Percentiles rank a stretch among this genome's conserved stretches.
Evolutionary conservation across 805 yeast species (phyloP).

Genomic region (Wickerhamiella qilinensis): DNA sequence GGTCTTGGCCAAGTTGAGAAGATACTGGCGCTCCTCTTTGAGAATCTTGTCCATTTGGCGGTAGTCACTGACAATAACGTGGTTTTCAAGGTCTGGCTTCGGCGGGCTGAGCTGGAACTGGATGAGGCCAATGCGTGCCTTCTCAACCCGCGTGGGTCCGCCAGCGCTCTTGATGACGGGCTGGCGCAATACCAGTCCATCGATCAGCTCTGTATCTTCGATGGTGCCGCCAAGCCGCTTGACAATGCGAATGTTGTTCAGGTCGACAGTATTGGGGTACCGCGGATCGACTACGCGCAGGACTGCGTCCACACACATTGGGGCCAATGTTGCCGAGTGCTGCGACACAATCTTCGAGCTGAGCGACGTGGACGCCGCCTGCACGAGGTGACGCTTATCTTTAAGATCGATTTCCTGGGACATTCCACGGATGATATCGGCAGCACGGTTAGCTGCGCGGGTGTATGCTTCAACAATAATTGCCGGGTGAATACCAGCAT

Average conservation of each 20-base stretch:
- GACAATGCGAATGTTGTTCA: slow-evolving; percentile 73
- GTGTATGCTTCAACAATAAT: slow-evolving; percentile 87
- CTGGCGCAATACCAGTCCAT: slow-evolving; percentile 86
- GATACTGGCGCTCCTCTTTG: slow-evolving; percentile 93
- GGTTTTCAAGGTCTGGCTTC: slow-evolving; percentile 94
- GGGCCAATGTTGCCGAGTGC: slow-evolving; percentile 70
- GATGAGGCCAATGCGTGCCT: slow-evolving; percentile 75
- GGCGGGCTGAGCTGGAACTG: slow-evolving; percentile 96
- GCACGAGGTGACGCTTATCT: slow-evolving; percentile 69
- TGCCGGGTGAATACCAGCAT: slow-evolving; percentile 86
- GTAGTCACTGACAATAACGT: slow-evolving; percentile 92
- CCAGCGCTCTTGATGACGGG: slow-evolving; percentile 80
- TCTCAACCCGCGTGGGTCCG: slow-evolving; percentile 88
- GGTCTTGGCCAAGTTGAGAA: slow-evolving; percentile 86
- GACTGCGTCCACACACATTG: slow-evolving; percentile 88
- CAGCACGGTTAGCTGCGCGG: slow-evolving; percentile 70
- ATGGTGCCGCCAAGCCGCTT: slow-evolving; percentile 96
- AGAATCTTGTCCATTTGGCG: slow-evolving; percentile 98
- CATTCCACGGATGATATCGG: slow-evolving; percentile 72
- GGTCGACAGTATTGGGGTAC: slow-evolving; percentile 51
- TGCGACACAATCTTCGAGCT: slow-evolving; percentile 94
- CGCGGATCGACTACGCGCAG: slow-evolving; percentile 53
- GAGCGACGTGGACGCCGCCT: slow-evolving; percentile 89
- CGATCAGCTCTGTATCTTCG: slow-evolving; percentile 80
- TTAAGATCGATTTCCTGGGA: slow-evolving; percentile 59